phyloP scores from a whole-genome alignment of 805 yeast species.

The Cephaloascus albidus region DNA sequence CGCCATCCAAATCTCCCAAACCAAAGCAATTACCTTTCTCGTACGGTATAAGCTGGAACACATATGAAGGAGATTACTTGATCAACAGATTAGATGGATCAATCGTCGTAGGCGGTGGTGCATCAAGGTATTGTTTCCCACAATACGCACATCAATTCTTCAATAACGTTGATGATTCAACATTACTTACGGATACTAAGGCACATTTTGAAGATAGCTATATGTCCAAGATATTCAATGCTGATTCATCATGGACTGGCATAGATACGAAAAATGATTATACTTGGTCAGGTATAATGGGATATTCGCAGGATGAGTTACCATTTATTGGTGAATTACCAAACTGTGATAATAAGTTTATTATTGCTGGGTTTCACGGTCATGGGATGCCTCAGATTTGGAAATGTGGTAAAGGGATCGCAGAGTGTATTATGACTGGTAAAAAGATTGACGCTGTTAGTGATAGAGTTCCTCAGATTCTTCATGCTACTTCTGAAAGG shows the following conservation, averaged over 20 bases:
- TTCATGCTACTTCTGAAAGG: constrained; percentile 5
- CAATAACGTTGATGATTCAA: constrained; percentile 6
- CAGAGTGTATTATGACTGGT: constrained; percentile 4
- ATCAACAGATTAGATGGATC: constrained; percentile 6
- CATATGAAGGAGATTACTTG: constrained; percentile 3
- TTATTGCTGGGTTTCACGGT: constrained; percentile 8
- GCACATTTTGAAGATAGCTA: constrained; percentile 4
- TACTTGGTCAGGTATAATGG: constrained; percentile 9
- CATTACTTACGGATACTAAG: constrained; percentile 2
- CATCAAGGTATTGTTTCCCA: not conserved
- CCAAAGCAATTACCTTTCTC: not conserved
- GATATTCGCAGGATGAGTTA: constrained; percentile 6
- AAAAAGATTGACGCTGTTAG: constrained; percentile 2
- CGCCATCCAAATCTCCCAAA: not conserved
- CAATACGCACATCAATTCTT: not conserved
- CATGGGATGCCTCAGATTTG: constrained; percentile 9
- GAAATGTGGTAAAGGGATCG: constrained; percentile 5
- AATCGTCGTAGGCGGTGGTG: constrained; percentile 6
- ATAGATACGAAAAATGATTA: constrained; percentile 2
- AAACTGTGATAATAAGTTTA: constrained; percentile 1
- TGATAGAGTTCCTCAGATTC: constrained; percentile 4
- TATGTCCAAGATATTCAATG: constrained; percentile 2
- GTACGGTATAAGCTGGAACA: not conserved
- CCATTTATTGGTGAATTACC: constrained; percentile 7
- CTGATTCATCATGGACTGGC: constrained; percentile 3